Percentiles rank a stretch among this genome's conserved stretches.
phyloP scores from a whole-genome alignment of 169 alveolate species.

The Cryptosporidium parvum region DNA sequence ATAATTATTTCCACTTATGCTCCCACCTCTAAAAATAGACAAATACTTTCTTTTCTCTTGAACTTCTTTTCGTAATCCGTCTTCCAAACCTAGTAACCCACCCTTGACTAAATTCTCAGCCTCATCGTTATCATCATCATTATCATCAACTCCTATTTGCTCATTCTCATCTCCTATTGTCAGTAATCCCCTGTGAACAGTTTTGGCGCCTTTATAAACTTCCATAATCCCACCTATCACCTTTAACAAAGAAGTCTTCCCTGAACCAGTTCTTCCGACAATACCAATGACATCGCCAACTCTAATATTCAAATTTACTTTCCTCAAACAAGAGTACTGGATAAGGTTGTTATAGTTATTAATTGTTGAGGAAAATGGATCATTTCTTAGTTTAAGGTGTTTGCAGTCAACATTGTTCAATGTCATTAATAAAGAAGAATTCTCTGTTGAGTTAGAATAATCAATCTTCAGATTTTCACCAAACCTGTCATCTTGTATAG shows the following conservation, averaged over 20 bases:
- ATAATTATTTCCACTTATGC: neutral
- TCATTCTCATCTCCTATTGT: neutral
- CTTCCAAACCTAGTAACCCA: neutral
- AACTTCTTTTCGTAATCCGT: neutral
- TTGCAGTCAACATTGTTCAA: slow-evolving; percentile 35
- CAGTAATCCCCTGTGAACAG: neutral
- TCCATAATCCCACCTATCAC: slow-evolving; percentile 48
- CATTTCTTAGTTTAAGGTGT: slow-evolving; percentile 16
- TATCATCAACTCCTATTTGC: neutral
- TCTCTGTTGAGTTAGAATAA: neutral
- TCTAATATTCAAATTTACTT: slow-evolving; percentile 24
- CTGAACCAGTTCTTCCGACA: slow-evolving; percentile 67
- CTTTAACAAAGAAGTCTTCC: slow-evolving; percentile 54
- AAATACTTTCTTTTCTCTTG: neutral
- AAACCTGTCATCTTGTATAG: slow-evolving; percentile 12
- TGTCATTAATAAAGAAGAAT: neutral
- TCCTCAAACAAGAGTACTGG: slow-evolving; percentile 10
- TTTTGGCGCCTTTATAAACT: neutral
- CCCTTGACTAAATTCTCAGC: neutral
- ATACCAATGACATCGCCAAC: slow-evolving; percentile 51
- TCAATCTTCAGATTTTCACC: slow-evolving; percentile 7
- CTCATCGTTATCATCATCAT: neutral
- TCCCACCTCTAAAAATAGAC: neutral
- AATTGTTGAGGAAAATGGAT: slow-evolving; percentile 12
- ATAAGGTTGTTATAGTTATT: neutral